Base-by-base conservation (phyloP, 805 yeast species). In the Cyberlindnera euphorbiiphila region DNA sequence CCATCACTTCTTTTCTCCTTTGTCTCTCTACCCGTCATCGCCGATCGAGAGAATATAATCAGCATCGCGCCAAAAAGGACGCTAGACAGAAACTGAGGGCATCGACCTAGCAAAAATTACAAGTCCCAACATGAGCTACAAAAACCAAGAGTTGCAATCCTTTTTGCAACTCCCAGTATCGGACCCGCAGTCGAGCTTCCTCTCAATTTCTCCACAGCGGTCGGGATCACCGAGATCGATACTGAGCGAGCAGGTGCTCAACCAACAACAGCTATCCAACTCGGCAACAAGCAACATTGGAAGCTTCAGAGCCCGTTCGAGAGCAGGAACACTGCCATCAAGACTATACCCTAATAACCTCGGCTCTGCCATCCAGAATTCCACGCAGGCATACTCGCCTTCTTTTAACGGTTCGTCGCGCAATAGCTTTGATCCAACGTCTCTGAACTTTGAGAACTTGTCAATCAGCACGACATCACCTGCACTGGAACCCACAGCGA, bases 251-350 rank as follows among this genome's bases (percentile, higher is more conserved):
- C 51, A 46, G 28, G 12, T 38, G n/a, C 32, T 34, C 14, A 24
- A 28, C 13, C 45, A 42, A 29, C 45, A 42, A 29, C 43, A 32
- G 29, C 25, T 16, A 4, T 27, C 42, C 40, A 16, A 35, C 62
- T 50, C 60, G 21, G 38, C 41, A n/a, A 32, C 40, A 8, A 49
- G 60, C 44, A 55, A 58, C 47, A 47, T 68, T 49, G 68, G 73
- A 3, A 56, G 57, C 17, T 57, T 65, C 36, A 63, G 76, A 49
- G 66, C 75, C 12, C 70, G 93, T 44, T 76, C 83, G 30, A 70
- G 94, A 46, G 84, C 93, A 2, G 93, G 93, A 3, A 85, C 94
- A 11, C 62, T 85, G 32, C 91, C 93, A 8, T 78, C 88, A 15
- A 63, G 81, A 32, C 68, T 79, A 37, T 53, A 62, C 29, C 55